These are phyloP conservation scores for Mallotus nudiflorus DNA, from an alignment of 345 rosid species.

Conservation along the genomic window DNA sequence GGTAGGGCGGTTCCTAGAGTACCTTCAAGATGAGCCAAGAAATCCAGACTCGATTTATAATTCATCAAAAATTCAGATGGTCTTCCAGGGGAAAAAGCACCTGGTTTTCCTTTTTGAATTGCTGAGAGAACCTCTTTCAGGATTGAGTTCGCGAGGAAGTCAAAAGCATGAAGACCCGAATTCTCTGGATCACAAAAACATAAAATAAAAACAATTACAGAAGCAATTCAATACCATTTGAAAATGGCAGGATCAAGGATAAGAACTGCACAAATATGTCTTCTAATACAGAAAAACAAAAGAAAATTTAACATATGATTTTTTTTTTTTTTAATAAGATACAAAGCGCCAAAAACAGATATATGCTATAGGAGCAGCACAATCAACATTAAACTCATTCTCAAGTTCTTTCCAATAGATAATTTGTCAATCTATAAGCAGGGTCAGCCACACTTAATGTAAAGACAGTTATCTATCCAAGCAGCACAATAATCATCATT, in stretches of 20 bases:
- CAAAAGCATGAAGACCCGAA: conserved; percentile 91
- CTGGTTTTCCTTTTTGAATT: conserved; percentile 89
- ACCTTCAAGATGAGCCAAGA: conserved; percentile 95
- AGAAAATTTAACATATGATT: not conserved
- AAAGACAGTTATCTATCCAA: not conserved
- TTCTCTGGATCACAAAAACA: conserved; percentile 55
- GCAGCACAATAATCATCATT: not conserved
- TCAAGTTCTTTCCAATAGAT: not conserved
- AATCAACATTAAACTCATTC: not conserved
- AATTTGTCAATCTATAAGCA: not conserved
- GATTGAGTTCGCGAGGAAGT: conserved; percentile 92
- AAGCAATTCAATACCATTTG: not conserved
- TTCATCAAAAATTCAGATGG: conserved; percentile 88
- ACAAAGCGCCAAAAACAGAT: conserved; percentile 1
- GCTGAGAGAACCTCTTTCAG: conserved; percentile 86
- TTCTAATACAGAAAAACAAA: not conserved
- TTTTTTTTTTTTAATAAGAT: not conserved
- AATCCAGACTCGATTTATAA: conserved; percentile 86
- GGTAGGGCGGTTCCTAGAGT: conserved; percentile 16
- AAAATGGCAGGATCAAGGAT: not conserved
- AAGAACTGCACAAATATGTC: not conserved
- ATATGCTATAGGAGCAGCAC: not conserved
- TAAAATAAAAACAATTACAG: not conserved
- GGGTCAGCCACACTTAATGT: not conserved
- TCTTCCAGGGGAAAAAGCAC: conserved; percentile 99